Evolutionary conservation across 2,329 filamentous ascomycete species (phyloP).

Genomic region (Coccinonectria pachysandricola): DNA sequence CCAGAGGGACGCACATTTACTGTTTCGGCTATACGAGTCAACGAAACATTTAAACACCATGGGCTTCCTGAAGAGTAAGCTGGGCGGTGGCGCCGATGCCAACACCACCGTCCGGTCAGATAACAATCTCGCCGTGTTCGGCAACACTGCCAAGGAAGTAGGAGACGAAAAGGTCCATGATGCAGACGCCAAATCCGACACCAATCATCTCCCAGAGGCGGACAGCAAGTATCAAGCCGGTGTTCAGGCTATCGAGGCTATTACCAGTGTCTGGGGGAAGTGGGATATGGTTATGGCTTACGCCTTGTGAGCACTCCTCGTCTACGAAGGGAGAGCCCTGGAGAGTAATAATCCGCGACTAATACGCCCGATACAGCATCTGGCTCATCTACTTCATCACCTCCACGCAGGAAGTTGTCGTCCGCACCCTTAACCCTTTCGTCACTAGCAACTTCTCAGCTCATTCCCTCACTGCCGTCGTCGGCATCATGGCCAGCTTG

Average conservation of each 20-base stretch:
- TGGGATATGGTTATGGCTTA: conserved; percentile 36
- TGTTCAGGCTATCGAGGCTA: conserved; percentile 38
- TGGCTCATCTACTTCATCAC: conserved; percentile 36
- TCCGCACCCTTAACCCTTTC: conserved; percentile 26
- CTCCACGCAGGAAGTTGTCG: conserved; percentile 30
- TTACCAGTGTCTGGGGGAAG: conserved; percentile 28
- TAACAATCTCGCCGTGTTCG: conserved; percentile 1
- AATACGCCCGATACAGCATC: conserved; percentile 14
- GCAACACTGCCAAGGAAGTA: conserved; percentile 5
- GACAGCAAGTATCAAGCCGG: conserved; percentile 26
- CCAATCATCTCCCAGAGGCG: conserved; percentile 18
- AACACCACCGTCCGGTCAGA: too few species aligned
- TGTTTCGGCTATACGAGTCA: too few species aligned
- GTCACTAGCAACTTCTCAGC: conserved; percentile 33
- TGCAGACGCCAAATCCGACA: conserved; percentile 23
- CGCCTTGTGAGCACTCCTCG: conserved; percentile 32
- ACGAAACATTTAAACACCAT: too few species aligned
- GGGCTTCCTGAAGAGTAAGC: conserved; percentile 5
- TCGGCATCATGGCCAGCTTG: conserved; percentile 37
- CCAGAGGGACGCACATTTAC: too few species aligned
- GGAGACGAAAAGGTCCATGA: conserved; percentile 16
- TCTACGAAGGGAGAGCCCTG: too few species aligned
- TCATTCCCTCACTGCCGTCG: conserved; percentile 39
- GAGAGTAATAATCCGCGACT: too few species aligned
- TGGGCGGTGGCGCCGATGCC: conserved; percentile 1